A percentile compares a stretch with the other conserved stretches of the same genome.
phyloP scores from a whole-genome alignment of 495 filamentous ascomycete species.

The Tuber umbilicatum region DNA sequence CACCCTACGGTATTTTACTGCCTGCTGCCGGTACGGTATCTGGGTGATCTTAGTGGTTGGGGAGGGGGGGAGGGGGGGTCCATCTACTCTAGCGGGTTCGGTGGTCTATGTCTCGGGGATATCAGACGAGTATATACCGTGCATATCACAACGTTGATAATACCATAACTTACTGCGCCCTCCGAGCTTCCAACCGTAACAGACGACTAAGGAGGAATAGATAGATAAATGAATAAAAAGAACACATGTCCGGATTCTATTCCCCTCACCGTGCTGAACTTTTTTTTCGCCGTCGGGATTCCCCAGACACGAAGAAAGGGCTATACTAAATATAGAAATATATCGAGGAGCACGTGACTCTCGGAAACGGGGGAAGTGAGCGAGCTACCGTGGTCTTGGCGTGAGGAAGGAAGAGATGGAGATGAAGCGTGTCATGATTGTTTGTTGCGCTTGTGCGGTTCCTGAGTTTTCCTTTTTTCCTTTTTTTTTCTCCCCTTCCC shows the following conservation, averaged over 20 bases:
- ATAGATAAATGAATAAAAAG: neutral
- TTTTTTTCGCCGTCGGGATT: neutral
- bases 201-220: neutral
- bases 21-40: neutral
- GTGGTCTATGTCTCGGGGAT: neutral
- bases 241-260: neutral
- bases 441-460: neutral
- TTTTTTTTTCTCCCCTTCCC: neutral
- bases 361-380: neutral
- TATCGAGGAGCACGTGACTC: neutral
- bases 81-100: neutral
- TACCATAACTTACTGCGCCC: neutral
- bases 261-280: neutral
- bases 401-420: neutral
- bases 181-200: neutral
- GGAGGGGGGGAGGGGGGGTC: neutral
- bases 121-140: no score
- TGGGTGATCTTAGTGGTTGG: neutral
- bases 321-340: neutral
- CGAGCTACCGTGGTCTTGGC: neutral
- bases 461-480: neutral
- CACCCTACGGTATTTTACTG: neutral
- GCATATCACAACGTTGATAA: neutral
- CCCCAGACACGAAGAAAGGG: neutral
- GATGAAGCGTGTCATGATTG: conserved; percentile 5